phyloP scores from a whole-genome alignment of 345 rosid genomes.

The Raphanus raphanistrum region DNA sequence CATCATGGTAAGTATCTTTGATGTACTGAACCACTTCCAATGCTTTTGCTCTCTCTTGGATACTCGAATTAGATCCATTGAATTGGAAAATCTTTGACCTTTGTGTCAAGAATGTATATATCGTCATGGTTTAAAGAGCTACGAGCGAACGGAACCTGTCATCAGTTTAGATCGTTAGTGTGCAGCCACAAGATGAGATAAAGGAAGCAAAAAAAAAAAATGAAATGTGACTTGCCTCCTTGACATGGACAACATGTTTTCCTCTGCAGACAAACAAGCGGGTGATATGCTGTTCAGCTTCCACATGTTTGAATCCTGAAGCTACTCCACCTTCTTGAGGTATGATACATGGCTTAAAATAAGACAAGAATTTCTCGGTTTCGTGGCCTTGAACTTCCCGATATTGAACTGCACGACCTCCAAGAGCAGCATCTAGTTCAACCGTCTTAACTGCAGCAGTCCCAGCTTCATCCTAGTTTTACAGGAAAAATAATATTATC shows the following conservation, averaged over 20 bases:
- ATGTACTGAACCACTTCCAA: slow-evolving; percentile 95
- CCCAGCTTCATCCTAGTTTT: slow-evolving; percentile 87
- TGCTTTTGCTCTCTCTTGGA: slow-evolving; percentile 98
- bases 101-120: slow-evolving; percentile 89
- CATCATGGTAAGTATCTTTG: slow-evolving; percentile 92
- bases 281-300: slow-evolving; percentile 75
- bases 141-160: slow-evolving; percentile 90
- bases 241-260: slow-evolving; percentile 89
- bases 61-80: slow-evolving; percentile 92
- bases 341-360: slow-evolving; percentile 95
- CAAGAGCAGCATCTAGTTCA: slow-evolving; percentile 97
- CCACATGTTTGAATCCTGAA: slow-evolving; percentile 84
- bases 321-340: slow-evolving; percentile 94
- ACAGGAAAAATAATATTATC: neutral
- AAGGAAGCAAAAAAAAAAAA: neutral
- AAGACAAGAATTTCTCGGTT: slow-evolving; percentile 88
- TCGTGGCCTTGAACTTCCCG: slow-evolving; percentile 98
- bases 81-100: slow-evolving; percentile 89
- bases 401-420: slow-evolving; percentile 99
- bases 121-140: slow-evolving; percentile 95
- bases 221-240: slow-evolving; percentile 65
- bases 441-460: slow-evolving; percentile 92
- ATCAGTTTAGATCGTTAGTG: slow-evolving; percentile 4
- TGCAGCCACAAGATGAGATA: slow-evolving; percentile 1
- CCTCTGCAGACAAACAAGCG: slow-evolving; percentile 90